Conservation (phyloP, 768 basidiomycete species). For the Exidia glandulosa region DNA sequence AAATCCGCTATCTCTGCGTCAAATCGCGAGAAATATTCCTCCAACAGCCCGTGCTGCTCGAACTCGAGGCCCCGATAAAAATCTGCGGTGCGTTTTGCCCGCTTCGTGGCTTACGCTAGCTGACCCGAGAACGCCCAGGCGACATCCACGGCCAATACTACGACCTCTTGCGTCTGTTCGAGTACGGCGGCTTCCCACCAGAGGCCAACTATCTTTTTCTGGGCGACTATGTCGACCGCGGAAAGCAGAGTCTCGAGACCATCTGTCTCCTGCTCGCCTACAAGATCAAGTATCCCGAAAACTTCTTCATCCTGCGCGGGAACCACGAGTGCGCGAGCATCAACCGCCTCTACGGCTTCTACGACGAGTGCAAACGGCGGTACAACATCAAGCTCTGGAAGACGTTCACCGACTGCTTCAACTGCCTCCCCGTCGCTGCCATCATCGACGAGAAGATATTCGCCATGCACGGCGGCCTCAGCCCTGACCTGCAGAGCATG, state of each 20-base stretch:
- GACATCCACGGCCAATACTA: constrained; percentile 99
- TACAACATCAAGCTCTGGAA: constrained; percentile 99
- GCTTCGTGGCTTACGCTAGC: too few species aligned
- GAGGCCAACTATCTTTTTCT: constrained; percentile 99
- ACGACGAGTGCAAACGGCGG: constrained; percentile 99
- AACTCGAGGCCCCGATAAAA: constrained; percentile 98
- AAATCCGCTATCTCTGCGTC: constrained; percentile 98
- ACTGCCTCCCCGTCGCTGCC: constrained; percentile 96
- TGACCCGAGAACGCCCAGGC: too few species aligned
- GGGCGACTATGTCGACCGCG: constrained; percentile 98
- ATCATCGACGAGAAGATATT: constrained; percentile 99
- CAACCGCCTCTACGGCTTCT: constrained; percentile 99
- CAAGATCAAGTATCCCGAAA: constrained; percentile 99
- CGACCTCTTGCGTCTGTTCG: constrained; percentile 93
- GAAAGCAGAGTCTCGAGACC: constrained; percentile 98
- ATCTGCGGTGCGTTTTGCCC: too few species aligned
- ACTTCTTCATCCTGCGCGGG: constrained; percentile 98
- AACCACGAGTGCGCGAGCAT: constrained; percentile 99
- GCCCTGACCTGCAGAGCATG: constrained; percentile 97
- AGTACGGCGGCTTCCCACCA: constrained; percentile 98
- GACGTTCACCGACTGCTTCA: constrained; percentile 99
- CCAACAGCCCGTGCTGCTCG: constrained; percentile 94
- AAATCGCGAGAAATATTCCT: constrained; percentile 99
- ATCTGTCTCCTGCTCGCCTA: constrained; percentile 97
- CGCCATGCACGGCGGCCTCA: constrained; percentile 97